Evolutionary conservation across 2,329 filamentous ascomycete genomes (phyloP).

Genomic region (Orbilia oligospora): DNA sequence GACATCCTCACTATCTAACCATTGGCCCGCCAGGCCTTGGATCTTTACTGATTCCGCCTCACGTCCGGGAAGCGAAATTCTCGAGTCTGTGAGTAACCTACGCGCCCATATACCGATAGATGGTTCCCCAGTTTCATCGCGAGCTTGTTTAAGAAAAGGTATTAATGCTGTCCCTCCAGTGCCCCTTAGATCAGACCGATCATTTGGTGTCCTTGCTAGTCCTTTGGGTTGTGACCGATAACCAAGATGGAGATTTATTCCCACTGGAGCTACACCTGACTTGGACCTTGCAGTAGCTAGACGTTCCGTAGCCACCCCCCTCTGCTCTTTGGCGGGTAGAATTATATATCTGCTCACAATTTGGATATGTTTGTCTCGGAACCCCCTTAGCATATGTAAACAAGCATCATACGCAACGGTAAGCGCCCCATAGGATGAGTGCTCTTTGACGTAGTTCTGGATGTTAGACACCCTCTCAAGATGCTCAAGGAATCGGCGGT

Average conservation of each 20-base stretch:
- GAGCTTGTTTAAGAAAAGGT: conserved; percentile 94
- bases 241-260: conserved; percentile 48
- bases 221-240: conserved; percentile 63
- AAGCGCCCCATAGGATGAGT: conserved; percentile 75
- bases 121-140: conserved; percentile 94
- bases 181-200: conserved; percentile 76
- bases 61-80: conserved; percentile 22
- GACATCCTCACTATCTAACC: conserved; percentile 62
- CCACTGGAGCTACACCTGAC: conserved; percentile 68
- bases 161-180: conserved; percentile 95
- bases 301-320: conserved; percentile 47
- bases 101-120: conserved; percentile 80
- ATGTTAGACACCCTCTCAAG: conserved; percentile 87
- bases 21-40: conserved; percentile 60
- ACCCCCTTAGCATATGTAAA: conserved; percentile 80
- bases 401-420: conserved; percentile 91
- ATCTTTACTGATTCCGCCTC: conserved; percentile 50
- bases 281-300: conserved; percentile 68
- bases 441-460: conserved; percentile 76
- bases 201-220: conserved; percentile 48
- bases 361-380: conserved; percentile 95
- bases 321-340: conserved; percentile 76
- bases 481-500: conserved; percentile 88
- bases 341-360: conserved; percentile 98
- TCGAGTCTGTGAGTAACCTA: conserved; percentile 72